A percentile compares a stretch with the other conserved stretches of the same genome.
Conservation (phyloP, 345 rosid genomes). For the Pelargonium nanum region DNA sequence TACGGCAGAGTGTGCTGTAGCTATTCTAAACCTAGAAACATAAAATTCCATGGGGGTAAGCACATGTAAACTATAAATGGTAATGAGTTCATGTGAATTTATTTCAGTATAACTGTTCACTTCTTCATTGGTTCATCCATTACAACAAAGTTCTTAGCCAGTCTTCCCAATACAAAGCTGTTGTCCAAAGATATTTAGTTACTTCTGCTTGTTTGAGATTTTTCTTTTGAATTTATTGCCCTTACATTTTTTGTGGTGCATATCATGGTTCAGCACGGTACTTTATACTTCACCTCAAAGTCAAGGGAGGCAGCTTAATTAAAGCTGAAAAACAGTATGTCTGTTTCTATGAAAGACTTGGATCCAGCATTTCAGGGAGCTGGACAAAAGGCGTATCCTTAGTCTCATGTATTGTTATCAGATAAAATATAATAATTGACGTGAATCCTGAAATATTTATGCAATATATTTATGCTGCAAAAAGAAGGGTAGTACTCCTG, state of each 20-base stretch:
- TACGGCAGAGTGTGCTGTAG: no score
- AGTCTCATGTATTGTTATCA: background rate
- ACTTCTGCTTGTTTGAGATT: background rate
- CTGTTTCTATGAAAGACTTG: slow-evolving; percentile 95
- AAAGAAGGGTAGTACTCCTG: background rate
- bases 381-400: slow-evolving; percentile 98
- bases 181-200: background rate
- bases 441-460: background rate
- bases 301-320: slow-evolving; percentile 19
- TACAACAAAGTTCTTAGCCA: no score
- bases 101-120: background rate
- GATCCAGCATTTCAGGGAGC: slow-evolving; percentile 97
- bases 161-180: background rate
- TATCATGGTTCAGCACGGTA: slow-evolving; percentile 14
- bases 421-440: background rate
- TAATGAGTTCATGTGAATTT: no score
- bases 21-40: no score
- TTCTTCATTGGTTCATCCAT: background rate
- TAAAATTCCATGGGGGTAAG: no score
- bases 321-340: slow-evolving; percentile 42
- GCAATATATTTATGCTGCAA: background rate
- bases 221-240: no score
- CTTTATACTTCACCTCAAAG: slow-evolving; percentile 7
- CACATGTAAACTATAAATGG: no score
- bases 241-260: background rate